Conservation (phyloP, 192 early-diverging fungal genomes). For the Blastocladiella britannica region DNA sequence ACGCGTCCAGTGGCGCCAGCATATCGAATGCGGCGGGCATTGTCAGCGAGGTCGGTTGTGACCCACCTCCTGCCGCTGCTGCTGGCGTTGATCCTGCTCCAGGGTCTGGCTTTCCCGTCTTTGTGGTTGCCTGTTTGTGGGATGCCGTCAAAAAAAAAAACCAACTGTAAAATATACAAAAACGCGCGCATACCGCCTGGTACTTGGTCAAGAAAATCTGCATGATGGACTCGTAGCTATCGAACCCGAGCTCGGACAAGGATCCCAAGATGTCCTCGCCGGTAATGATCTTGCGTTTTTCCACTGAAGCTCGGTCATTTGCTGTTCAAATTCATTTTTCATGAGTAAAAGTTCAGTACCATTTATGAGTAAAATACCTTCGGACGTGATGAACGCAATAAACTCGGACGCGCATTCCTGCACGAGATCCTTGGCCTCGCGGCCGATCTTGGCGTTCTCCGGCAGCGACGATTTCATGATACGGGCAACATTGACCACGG, state of each 20-base stretch:
- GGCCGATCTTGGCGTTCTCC: constrained; percentile 93
- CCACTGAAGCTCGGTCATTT: constrained; percentile 75
- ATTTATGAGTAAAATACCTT: constrained; percentile 26
- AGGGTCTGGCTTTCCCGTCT: too few species aligned
- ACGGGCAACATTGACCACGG: constrained; percentile 81
- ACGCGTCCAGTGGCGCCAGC: too few species aligned
- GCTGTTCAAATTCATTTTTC: constrained; percentile 23
- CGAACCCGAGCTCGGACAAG: constrained; percentile 92
- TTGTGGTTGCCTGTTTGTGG: too few species aligned
- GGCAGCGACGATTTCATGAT: constrained; percentile 96
- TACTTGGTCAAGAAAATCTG: constrained; percentile 79
- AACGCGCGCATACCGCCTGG: constrained; percentile 53
- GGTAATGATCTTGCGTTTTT: constrained; percentile 95
- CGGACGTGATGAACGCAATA: constrained; percentile 92
- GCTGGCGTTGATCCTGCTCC: too few species aligned
- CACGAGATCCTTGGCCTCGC: constrained; percentile 90
- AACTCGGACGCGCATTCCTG: constrained; percentile 98
- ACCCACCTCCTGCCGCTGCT: too few species aligned
- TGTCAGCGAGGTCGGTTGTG: too few species aligned
- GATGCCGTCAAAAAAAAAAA: too few species aligned
- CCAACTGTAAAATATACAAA: not conserved
- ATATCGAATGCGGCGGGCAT: too few species aligned
- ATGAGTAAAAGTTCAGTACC: not conserved
- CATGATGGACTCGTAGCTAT: constrained; percentile 78
- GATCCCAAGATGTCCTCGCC: constrained; percentile 98